Base-by-base conservation (phyloP, 2,329 filamentous ascomycete genomes). In the Colletotrichum trifolii region DNA sequence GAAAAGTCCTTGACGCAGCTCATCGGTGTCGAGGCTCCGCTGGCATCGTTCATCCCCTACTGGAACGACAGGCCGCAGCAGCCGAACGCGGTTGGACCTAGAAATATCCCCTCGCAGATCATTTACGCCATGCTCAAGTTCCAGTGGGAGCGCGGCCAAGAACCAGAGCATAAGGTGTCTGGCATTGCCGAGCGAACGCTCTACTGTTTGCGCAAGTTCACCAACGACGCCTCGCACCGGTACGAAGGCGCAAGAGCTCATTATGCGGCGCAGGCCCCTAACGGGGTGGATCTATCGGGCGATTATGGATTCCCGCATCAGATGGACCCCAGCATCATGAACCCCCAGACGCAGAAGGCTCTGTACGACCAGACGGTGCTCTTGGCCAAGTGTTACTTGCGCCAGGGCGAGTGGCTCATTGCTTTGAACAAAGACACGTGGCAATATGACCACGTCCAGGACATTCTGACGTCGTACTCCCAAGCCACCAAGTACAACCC, bases 81-180 rank as follows among this genome's bases (percentile, higher is more conserved):
- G 65, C 25, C 68, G 11, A 74, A 77, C 66, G 67, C 65, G 59
- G 61, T 73, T 60, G 74, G 69, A 72, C 77, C 74, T 71, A 82
- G 78, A 60, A 85, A 75, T 78, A 87, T 78, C 69, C 89, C 73
- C 1, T 92, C 95, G 34, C 92, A 95, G 66, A 93, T 99, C 54
- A 91, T 93, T 39, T 99, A 99, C 76, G 95, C 96, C n/a, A 91
- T 96, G 17, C 89, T 97, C 78, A 99, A 99, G 78, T 99, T 93
- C 76, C 90, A 97, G 76, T 99, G 96, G 96, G 92, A 95, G 66
- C 88, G 90, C 56, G 92, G 92, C 11, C 91, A 93, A 71, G 84
- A 89, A 67, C 74, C 81, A 2, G 76, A 73, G 17, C 78, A 77
- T 46, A 75, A 78, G 46, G 77, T 79, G 0, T 75, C 75, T 0